Evolutionary conservation across 805 yeast genomes (phyloP).

Genomic region (Myxozyma neotropica): DNA sequence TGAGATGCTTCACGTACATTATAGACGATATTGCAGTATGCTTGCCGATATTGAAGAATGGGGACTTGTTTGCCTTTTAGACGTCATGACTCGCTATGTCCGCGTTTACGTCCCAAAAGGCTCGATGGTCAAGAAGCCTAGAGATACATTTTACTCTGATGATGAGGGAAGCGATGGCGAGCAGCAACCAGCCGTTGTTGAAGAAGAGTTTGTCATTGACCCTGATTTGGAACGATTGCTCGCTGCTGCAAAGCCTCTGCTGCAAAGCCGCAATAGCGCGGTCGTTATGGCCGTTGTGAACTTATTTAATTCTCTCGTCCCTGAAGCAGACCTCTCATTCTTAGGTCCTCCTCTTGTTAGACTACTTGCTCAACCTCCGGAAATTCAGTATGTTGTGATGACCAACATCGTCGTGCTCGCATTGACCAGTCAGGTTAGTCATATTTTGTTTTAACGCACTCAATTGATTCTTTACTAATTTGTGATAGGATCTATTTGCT

Average conservation of each 20-base stretch:
- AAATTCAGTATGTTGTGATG: constrained; percentile 48
- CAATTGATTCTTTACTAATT: not conserved
- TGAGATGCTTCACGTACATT: constrained; percentile 71
- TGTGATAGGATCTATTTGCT: constrained; percentile 42
- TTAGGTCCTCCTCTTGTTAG: constrained; percentile 57
- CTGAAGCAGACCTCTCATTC: constrained; percentile 54
- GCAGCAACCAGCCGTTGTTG: constrained; percentile 29
- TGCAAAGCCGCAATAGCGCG: constrained; percentile 56
- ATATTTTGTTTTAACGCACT: too few species aligned
- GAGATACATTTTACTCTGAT: constrained; percentile 39
- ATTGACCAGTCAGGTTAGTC: constrained; percentile 11
- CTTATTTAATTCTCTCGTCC: constrained; percentile 59
- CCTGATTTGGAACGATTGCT: constrained; percentile 62
- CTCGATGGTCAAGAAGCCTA: constrained; percentile 23
- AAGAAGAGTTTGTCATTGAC: constrained; percentile 44
- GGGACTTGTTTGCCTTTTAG: constrained; percentile 63
- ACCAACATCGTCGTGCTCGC: constrained; percentile 50
- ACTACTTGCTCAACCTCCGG: constrained; percentile 43
- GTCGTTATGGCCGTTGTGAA: constrained; percentile 65
- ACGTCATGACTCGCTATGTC: constrained; percentile 66
- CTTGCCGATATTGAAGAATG: constrained; percentile 65
- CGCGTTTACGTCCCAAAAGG: constrained; percentile 54
- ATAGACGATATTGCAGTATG: constrained; percentile 56
- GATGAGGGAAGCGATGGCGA: constrained; percentile 41
- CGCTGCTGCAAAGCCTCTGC: constrained; percentile 50